phyloP scores from a whole-genome alignment of 164 flowering plant genomes.

The Umbellularia californica region DNA sequence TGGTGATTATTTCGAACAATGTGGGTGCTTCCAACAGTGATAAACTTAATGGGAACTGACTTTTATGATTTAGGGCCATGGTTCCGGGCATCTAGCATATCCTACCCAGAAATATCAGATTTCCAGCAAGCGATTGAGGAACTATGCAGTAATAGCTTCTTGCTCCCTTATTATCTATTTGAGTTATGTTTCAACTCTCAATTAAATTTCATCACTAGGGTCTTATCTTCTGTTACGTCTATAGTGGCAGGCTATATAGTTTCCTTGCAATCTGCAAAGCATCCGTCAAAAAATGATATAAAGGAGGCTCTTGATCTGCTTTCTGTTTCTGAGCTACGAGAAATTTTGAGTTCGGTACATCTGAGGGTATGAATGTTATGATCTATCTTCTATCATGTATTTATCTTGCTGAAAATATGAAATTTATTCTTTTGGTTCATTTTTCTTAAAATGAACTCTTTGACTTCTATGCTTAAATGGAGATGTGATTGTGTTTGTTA shows the following conservation, averaged over 20 bases:
- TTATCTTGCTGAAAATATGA: neutral
- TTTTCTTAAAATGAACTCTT: neutral
- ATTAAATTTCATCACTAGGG: neutral
- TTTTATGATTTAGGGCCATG: conserved; percentile 71
- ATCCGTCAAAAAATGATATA: conserved; percentile 29
- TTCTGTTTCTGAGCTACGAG: conserved; percentile 59
- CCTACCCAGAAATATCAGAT: conserved; percentile 69
- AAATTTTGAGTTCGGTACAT: conserved; percentile 27
- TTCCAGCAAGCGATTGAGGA: conserved; percentile 47
- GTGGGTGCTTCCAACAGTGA: neutral
- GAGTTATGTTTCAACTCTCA: conserved; percentile 3
- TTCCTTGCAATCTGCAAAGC: conserved; percentile 24
- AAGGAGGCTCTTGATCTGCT: conserved; percentile 53
- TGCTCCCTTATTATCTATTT: neutral
- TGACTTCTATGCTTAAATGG: too few species aligned
- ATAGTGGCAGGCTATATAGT: conserved; percentile 54
- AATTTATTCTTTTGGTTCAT: neutral
- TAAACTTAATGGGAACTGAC: neutral
- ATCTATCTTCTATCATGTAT: neutral
- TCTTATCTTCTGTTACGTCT: conserved; percentile 6
- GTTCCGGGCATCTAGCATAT: conserved; percentile 69
- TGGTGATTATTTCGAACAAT: neutral
- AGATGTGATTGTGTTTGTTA: too few species aligned
- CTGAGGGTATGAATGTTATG: conserved; percentile 42
- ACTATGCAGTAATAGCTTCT: conserved; percentile 43